phyloP scores from a whole-genome alignment of 2,329 filamentous ascomycete genomes.

The Anisogramma anomala region DNA sequence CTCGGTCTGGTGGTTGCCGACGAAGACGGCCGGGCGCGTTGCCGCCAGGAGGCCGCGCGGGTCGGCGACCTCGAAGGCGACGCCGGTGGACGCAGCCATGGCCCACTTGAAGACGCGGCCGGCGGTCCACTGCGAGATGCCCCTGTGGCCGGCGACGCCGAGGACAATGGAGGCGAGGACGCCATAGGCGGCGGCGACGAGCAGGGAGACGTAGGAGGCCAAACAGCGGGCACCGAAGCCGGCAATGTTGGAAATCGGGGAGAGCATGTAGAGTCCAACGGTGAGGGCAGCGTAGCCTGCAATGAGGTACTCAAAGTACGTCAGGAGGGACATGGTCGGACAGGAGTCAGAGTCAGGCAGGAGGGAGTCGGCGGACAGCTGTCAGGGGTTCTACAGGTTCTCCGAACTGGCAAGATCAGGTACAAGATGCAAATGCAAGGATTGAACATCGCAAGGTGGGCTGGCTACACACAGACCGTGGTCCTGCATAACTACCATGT shows the following conservation, averaged over 20 bases:
- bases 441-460: too few species aligned
- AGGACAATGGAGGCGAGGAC: slow-evolving; percentile 62
- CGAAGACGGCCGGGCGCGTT: slow-evolving; percentile 72
- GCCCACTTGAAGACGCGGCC: slow-evolving; percentile 68
- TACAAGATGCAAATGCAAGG: too few species aligned
- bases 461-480: too few species aligned
- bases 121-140: slow-evolving; percentile 75
- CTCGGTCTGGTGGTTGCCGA: slow-evolving; percentile 94
- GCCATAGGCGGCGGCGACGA: slow-evolving; percentile 57
- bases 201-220: slow-evolving; percentile 51
- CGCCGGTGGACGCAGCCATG: slow-evolving; percentile 65
- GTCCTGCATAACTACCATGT: too few species aligned
- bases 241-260: slow-evolving; percentile 44
- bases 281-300: slow-evolving; percentile 40
- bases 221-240: slow-evolving; percentile 60
- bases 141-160: slow-evolving; percentile 57
- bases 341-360: background rate
- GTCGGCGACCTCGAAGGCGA: slow-evolving; percentile 66
- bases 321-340: slow-evolving; percentile 27
- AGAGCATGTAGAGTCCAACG: slow-evolving; percentile 50
- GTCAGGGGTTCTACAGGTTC: too few species aligned
- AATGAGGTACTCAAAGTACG: slow-evolving; percentile 35
- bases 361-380: too few species aligned
- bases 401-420: too few species aligned
- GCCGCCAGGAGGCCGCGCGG: slow-evolving; percentile 49